These are phyloP conservation scores for Kwoniella sp. DNA, from an alignment of 768 basidiomycete species.

Conservation along the genomic window DNA sequence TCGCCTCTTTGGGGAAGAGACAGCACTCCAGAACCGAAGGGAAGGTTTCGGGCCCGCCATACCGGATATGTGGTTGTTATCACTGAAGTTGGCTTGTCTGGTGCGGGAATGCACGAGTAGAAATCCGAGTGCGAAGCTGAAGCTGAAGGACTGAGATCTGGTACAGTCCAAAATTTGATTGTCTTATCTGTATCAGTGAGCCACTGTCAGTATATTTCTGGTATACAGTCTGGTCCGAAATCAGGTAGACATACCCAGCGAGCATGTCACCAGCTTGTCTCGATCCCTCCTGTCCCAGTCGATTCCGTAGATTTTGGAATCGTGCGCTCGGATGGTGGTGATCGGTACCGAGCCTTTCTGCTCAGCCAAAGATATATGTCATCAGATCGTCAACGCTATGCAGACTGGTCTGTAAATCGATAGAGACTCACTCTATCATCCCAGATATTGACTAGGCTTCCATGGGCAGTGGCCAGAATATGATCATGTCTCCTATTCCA, in stretches of 20 bases:
- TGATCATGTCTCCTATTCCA: slow-evolving; percentile 90
- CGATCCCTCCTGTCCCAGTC: slow-evolving; percentile 81
- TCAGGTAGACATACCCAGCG: slow-evolving; percentile 59
- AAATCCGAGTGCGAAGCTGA: slow-evolving; percentile 19
- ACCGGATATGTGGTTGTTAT: slow-evolving; percentile 82
- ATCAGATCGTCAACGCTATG: no score
- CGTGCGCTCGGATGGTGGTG: slow-evolving; percentile 73
- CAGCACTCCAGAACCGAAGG: slow-evolving; percentile 86
- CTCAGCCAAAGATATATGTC: neutral
- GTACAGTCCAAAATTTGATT: slow-evolving; percentile 81
- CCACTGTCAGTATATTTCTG: neutral
- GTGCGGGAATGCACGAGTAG: slow-evolving; percentile 35
- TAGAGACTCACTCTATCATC: slow-evolving; percentile 74
- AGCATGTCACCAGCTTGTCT: slow-evolving; percentile 89
- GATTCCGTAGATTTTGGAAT: slow-evolving; percentile 93
- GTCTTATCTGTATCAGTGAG: slow-evolving; percentile 66
- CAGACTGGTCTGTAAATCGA: no score
- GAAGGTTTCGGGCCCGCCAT: slow-evolving; percentile 88
- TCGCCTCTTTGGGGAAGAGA: slow-evolving; percentile 86
- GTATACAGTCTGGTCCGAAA: no score
- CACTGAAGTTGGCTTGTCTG: slow-evolving; percentile 40
- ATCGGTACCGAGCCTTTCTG: slow-evolving; percentile 88
- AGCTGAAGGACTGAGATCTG: slow-evolving; percentile 35
- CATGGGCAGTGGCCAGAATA: slow-evolving; percentile 84
- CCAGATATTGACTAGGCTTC: slow-evolving; percentile 86